Evolutionary conservation across 768 basidiomycete genomes (phyloP).

Genomic region (Mrakia hoshinonis): DNA sequence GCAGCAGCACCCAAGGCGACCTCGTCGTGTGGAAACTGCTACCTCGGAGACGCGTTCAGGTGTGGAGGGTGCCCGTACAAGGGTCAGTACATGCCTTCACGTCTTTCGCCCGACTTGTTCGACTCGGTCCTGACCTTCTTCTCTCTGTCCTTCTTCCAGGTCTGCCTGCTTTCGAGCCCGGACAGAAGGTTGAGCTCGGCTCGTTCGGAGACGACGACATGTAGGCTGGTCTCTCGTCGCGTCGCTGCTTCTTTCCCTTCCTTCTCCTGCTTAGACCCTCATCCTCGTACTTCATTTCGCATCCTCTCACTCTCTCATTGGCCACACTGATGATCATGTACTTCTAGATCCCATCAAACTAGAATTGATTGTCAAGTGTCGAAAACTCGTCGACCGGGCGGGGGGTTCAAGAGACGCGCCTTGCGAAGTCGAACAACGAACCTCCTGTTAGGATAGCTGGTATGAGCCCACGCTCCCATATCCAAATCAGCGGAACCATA

Average conservation of each 20-base stretch:
- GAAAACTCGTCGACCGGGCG: too few species aligned
- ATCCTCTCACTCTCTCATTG: background rate
- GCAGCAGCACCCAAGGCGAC: constrained; percentile 51
- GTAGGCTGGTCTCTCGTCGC: background rate
- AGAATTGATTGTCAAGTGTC: too few species aligned
- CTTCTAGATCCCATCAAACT: too few species aligned
- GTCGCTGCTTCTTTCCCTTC: background rate
- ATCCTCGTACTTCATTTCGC: background rate
- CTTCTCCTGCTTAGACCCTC: background rate
- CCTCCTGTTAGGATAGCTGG: too few species aligned
- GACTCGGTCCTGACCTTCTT: background rate
- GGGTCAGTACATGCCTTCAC: constrained; percentile 53
- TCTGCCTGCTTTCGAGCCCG: constrained; percentile 93
- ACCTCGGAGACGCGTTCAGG: constrained; percentile 93
- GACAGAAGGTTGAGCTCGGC: constrained; percentile 85
- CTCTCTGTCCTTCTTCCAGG: constrained; percentile 46
- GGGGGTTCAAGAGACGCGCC: too few species aligned
- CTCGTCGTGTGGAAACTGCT: constrained; percentile 95
- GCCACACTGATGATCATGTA: too few species aligned
- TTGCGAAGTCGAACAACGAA: too few species aligned
- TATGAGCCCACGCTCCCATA: too few species aligned
- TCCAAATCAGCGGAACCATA: too few species aligned
- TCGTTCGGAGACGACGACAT: constrained; percentile 82
- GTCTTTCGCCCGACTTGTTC: background rate
- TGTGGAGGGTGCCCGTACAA: constrained; percentile 93